phyloP scores from a whole-genome alignment of 495 filamentous ascomycete genomes.

The Friedmanniomyces endolithicus region DNA sequence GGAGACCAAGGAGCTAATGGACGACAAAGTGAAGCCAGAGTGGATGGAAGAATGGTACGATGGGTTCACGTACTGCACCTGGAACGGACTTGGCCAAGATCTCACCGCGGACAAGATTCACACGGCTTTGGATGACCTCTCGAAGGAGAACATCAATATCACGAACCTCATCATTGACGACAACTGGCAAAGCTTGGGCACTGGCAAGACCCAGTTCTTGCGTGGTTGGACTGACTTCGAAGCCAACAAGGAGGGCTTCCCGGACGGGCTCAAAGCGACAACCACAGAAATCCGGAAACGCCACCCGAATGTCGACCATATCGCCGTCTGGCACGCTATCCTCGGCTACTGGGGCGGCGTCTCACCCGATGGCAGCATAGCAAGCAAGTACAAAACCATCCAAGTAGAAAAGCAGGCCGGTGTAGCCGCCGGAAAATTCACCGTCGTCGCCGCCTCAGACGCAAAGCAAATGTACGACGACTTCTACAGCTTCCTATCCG shows the following conservation, averaged over 20 bases:
- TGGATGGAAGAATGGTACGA: conserved; percentile 89
- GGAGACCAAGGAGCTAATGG: conserved; percentile 29
- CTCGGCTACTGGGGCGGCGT: conserved; percentile 85
- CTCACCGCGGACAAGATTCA: conserved; percentile 71
- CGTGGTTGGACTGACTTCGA: conserved; percentile 62
- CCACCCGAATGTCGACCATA: conserved; percentile 63
- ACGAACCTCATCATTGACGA: conserved; percentile 86
- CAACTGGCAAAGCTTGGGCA: conserved; percentile 76
- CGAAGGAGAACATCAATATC: conserved; percentile 59
- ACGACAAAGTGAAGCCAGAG: conserved; percentile 43
- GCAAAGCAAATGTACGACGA: conserved; percentile 69
- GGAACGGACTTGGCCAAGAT: conserved; percentile 80
- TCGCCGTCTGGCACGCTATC: conserved; percentile 94
- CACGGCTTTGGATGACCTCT: conserved; percentile 56
- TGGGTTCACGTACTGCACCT: conserved; percentile 73
- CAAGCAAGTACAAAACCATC: conserved; percentile 64
- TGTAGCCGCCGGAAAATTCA: conserved; percentile 51
- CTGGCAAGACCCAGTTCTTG: conserved; percentile 35
- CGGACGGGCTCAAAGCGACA: conserved; percentile 58
- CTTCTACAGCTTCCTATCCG: conserved; percentile 71
- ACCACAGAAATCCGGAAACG: conserved; percentile 53
- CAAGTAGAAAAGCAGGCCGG: conserved; percentile 44
- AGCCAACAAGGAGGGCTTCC: conserved; percentile 69
- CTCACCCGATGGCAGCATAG: conserved; percentile 55
- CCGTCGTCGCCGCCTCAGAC: conserved; percentile 63